A percentile compares a stretch with the other conserved stretches of the same genome.
These are phyloP conservation scores for Euphrasia confusa DNA, from an alignment of 257 asterid species.

Conservation along the genomic window DNA sequence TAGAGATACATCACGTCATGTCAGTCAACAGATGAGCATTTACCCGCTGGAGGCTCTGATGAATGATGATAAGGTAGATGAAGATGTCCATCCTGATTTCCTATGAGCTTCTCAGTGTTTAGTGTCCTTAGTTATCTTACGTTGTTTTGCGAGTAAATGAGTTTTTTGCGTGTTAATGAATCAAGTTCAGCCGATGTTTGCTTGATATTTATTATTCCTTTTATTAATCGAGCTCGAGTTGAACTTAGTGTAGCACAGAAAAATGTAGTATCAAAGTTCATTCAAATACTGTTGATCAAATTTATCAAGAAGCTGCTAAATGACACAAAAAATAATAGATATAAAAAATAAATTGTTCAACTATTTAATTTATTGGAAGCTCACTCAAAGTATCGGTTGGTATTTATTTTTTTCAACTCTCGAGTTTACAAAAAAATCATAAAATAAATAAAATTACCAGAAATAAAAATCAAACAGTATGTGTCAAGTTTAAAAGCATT, in stretches of 20 bases:
- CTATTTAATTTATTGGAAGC: not conserved
- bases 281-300: too few species aligned
- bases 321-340: too few species aligned
- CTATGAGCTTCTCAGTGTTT: slow-evolving; percentile 30
- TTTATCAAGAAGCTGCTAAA: too few species aligned
- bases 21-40: slow-evolving; percentile 14
- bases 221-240: too few species aligned
- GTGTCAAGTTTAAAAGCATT: not conserved
- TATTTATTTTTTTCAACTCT: not conserved
- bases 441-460: not conserved
- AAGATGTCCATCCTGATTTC: slow-evolving; percentile 78
- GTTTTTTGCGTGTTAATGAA: not conserved
- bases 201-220: too few species aligned
- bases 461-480: not conserved
- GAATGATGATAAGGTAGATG: slow-evolving; percentile 51
- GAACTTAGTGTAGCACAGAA: too few species aligned
- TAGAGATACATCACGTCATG: slow-evolving; percentile 14
- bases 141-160: not conserved
- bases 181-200: not conserved
- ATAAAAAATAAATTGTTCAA: not conserved
- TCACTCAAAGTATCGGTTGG: not conserved
- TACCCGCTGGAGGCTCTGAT: slow-evolving; percentile 24
- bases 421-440: not conserved
- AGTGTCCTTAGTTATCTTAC: not conserved
- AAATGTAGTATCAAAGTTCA: too few species aligned